Evolutionary conservation across 2,329 filamentous ascomycete genomes (phyloP), one percentile per base, ranked within the genome.

Genomic region (Hypocreales sp.): DNA sequence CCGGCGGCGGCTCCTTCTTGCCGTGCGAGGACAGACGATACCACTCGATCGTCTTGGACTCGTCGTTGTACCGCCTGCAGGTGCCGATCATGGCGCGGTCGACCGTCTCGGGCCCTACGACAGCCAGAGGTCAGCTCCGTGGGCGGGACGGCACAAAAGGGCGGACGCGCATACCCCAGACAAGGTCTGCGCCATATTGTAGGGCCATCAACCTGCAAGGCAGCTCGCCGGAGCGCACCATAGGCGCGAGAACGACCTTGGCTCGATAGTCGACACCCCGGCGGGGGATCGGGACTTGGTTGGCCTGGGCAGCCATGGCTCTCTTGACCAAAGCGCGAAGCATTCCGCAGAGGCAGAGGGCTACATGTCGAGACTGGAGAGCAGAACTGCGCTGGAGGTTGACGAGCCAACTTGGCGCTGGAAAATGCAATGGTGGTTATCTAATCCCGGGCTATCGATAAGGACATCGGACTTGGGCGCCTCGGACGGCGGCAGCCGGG

Each of bases 141-240:
- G 8, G 5, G 8, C 5, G 8, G 15, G 3, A 20, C 14, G 2
- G 5, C 12, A 21, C 3, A 4, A n/a, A 19, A 14, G 6, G 7
- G 15, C n/a, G n/a, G n/a, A n/a, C n/a, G n/a, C n/a, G n/a, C n/a
- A n/a, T 51, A 80, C 78, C 87, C 87, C 90, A 98, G 39, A 98
- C 90, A 11, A 98, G 64, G 53, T 98, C 90, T 28, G 90, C 90
- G 39, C 90, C 90, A 51, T 98, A 95, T 46, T 92, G 80, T 35
- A 98, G 70, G 18, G 90, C 82, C 23, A 92, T 58, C 15, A 98
- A 67, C 32, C 90, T 76, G 21, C 82, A 90, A 4, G 90, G 87
- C 34, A 94, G 61, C 60, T 98, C 90, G 47, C 90, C 90, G n/a
- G 83, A 92, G 40, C 90, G 79, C 31, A 94, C 87, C 90, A 98